Evolutionary conservation across 805 yeast species (phyloP).

Genomic region (Saccharomycopsis schoenii): DNA sequence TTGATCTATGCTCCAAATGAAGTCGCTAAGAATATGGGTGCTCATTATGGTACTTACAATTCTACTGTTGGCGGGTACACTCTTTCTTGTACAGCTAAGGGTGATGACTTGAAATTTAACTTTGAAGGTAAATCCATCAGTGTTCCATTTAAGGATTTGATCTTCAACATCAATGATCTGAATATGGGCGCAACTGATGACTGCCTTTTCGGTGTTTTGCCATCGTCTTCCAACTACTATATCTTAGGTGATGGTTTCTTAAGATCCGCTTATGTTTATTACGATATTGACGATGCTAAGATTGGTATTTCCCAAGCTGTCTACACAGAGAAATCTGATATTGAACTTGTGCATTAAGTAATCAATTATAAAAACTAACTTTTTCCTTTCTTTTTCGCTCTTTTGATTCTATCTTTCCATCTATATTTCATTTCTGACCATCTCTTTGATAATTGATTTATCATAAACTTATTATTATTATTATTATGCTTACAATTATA

Average conservation of each 20-base stretch:
- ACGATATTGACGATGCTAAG: conserved; percentile 37
- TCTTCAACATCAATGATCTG: conserved; percentile 15
- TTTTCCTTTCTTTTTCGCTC: neutral
- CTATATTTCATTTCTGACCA: neutral
- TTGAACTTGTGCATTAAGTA: conserved; percentile 21
- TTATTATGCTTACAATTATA: neutral
- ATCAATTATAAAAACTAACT: neutral
- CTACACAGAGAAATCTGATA: conserved; percentile 21
- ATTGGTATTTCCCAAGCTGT: conserved; percentile 38
- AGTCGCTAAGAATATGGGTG: conserved; percentile 6
- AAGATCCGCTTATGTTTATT: conserved; percentile 43
- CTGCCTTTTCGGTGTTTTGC: conserved; percentile 37
- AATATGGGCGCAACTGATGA: neutral
- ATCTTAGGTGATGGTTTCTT: conserved; percentile 49
- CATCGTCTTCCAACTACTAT: conserved; percentile 27
- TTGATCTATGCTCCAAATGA: conserved; percentile 34
- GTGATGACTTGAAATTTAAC: conserved; percentile 34
- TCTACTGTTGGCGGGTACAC: conserved; percentile 9
- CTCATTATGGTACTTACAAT: conserved; percentile 8
- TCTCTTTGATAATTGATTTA: neutral
- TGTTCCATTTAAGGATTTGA: conserved; percentile 37
- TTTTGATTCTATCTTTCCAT: neutral
- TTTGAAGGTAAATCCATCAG: conserved; percentile 48
- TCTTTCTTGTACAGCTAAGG: conserved; percentile 8
- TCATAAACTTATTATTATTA: neutral